Evolutionary conservation across 164 flowering plant genomes (phyloP).

Genomic region (Stephania yunnanensis): DNA sequence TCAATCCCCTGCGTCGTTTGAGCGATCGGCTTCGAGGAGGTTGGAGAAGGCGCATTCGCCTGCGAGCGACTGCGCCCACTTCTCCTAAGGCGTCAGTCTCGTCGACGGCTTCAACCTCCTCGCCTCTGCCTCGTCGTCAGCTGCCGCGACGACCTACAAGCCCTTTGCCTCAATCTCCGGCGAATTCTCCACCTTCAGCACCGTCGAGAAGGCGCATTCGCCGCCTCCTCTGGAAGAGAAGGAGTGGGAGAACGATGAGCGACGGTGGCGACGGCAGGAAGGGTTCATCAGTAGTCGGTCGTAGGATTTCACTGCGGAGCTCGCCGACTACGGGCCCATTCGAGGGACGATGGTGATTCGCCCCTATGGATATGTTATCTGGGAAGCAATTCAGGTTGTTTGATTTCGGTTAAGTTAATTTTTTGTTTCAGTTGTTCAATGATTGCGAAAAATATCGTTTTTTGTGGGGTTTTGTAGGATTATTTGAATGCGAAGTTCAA

Average conservation of each 20-base stretch:
- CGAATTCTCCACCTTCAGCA: constrained; percentile 23
- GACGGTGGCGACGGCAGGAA: constrained; percentile 27
- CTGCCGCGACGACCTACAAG: too few species aligned
- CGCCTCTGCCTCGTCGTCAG: too few species aligned
- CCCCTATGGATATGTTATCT: constrained; percentile 94
- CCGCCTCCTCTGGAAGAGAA: neutral
- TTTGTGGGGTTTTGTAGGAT: constrained; percentile 43
- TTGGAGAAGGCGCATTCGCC: too few species aligned
- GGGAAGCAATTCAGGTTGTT: constrained; percentile 93
- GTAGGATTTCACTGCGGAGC: constrained; percentile 92
- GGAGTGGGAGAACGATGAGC: constrained; percentile 4
- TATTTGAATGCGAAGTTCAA: constrained; percentile 92
- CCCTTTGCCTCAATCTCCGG: constrained; percentile 21
- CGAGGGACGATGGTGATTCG: constrained; percentile 98
- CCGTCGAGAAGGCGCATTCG: constrained; percentile 2
- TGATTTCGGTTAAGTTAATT: neutral
- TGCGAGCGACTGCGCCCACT: too few species aligned
- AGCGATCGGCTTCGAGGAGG: too few species aligned
- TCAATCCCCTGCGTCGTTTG: too few species aligned
- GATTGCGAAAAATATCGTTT: neutral
- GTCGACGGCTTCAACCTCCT: too few species aligned
- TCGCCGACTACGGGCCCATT: constrained; percentile 95
- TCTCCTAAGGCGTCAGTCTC: too few species aligned
- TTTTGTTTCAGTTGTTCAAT: neutral
- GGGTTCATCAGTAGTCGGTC: constrained; percentile 70